Base-by-base conservation (phyloP, 169 alveolate genomes). In the Cyclospora cayetanensis region DNA sequence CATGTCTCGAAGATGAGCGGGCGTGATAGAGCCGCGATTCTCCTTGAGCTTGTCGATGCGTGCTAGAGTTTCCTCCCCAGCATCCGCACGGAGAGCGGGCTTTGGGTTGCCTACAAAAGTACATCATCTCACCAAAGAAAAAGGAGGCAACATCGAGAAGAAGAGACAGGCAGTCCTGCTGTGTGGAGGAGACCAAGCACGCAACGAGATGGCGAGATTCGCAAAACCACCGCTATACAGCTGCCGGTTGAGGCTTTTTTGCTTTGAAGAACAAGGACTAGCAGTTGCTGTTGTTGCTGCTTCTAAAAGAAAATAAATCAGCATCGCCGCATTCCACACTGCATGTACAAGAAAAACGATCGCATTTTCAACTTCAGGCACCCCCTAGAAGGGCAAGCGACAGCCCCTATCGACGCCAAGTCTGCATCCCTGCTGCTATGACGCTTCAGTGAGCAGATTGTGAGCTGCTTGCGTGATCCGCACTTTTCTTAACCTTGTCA, bases 401-500 rank as follows among this genome's bases (percentile, higher is more conserved):
- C n/a, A n/a, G n/a, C n/a, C n/a, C n/a, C n/a, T n/a, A n/a, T n/a
- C n/a, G n/a, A n/a, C n/a, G n/a, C n/a, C n/a, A n/a, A n/a, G n/a
- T n/a, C n/a, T n/a, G n/a, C n/a, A n/a, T n/a, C n/a, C n/a, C n/a
- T n/a, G n/a, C n/a, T n/a, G n/a, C n/a, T n/a, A n/a, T n/a, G n/a
- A n/a, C n/a, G n/a, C n/a, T n/a, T n/a, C n/a, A n/a, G n/a, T n/a
- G n/a, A n/a, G n/a, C n/a, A n/a, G n/a, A n/a, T n/a, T n/a, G 60
- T 46, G 60, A 7, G 15, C n/a, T n/a, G n/a, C n/a, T n/a, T n/a
- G n/a, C n/a, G n/a, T n/a, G n/a, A n/a, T n/a, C n/a, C 72, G 72
- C n/a, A 60, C 72, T 15, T 83, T 99, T 98, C 86, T 95, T 97
- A 94, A 94, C 97, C 70, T 96, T 80, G 74, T 95, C 98, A 88